A percentile compares a stretch with the other conserved stretches of the same genome.
phyloP scores from a whole-genome alignment of 2,329 filamentous ascomycete species.

The Cercospora sojina region DNA sequence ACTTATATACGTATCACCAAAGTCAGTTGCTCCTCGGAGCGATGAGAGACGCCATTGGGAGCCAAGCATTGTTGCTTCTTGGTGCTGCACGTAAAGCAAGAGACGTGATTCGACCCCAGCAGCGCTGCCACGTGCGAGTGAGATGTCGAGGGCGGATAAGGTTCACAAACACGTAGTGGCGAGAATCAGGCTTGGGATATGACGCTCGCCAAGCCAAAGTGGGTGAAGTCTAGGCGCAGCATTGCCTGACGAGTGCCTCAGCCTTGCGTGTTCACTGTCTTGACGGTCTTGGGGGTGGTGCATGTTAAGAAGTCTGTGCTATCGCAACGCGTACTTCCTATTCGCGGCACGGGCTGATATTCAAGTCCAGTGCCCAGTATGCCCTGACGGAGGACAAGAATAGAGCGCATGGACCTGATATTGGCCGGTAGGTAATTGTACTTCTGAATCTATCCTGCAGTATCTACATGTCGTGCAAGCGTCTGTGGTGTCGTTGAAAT shows the following conservation, averaged over 20 bases:
- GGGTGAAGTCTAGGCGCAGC: neutral
- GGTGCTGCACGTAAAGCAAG: constrained; percentile 11
- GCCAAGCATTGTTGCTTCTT: constrained; percentile 16
- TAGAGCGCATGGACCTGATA: neutral
- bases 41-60: constrained; percentile 4
- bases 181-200: neutral
- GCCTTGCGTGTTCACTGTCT: constrained; percentile 5
- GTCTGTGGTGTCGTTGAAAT: neutral
- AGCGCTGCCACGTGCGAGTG: constrained; percentile 1
- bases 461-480: neutral
- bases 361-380: neutral
- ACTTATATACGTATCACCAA: constrained; percentile 3
- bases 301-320: neutral
- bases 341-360: neutral
- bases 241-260: neutral
- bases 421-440: neutral
- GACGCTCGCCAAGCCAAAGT: constrained; percentile 2
- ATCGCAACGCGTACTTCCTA: neutral
- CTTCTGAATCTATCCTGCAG: neutral
- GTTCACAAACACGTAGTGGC: constrained; percentile 4
- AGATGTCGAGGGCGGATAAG: constrained; percentile 1
- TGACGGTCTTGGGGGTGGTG: neutral
- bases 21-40: constrained; percentile 11
- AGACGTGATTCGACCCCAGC: constrained; percentile 9
- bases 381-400: neutral